Percentiles rank a stretch among this genome's conserved stretches.
phyloP scores from a whole-genome alignment of 2,329 filamentous ascomycete genomes.

The Paecilomyces variotii region DNA sequence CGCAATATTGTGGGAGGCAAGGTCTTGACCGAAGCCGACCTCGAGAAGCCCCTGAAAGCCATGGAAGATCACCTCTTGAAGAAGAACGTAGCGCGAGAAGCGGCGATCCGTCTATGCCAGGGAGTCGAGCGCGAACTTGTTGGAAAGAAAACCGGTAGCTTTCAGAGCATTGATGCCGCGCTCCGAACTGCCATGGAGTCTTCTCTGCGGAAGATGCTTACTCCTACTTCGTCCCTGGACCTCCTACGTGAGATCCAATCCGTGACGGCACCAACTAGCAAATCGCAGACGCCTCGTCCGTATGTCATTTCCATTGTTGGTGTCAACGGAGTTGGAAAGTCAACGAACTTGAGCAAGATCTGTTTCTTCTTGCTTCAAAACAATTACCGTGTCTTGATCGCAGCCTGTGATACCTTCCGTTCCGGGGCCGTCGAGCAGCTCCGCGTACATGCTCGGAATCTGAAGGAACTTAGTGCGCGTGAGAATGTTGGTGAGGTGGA shows the following conservation, averaged over 20 bases:
- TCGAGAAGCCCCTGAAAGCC: slow-evolving; percentile 85
- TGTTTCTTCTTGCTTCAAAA: slow-evolving; percentile 97
- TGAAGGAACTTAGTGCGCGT: slow-evolving; percentile 77
- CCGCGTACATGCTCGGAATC: slow-evolving; percentile 86
- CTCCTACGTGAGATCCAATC: slow-evolving; percentile 86
- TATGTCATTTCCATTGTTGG: slow-evolving; percentile 98
- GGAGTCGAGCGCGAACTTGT: slow-evolving; percentile 85
- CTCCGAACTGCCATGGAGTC: slow-evolving; percentile 84
- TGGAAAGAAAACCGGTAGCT: slow-evolving; percentile 83
- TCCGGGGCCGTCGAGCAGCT: slow-evolving; percentile 96
- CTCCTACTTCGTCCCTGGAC: slow-evolving; percentile 88
- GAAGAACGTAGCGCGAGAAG: slow-evolving; percentile 95
- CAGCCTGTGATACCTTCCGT: slow-evolving; percentile 92
- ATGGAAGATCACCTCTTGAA: slow-evolving; percentile 93
- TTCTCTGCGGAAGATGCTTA: slow-evolving; percentile 89
- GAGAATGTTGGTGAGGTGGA: slow-evolving; percentile 76
- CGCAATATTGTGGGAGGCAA: slow-evolving; percentile 93
- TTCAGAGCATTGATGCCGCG: slow-evolving; percentile 78
- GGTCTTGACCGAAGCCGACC: slow-evolving; percentile 76
- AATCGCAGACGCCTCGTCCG: slow-evolving; percentile 61
- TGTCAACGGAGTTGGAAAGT: slow-evolving; percentile 97
- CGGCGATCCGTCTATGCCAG: slow-evolving; percentile 81
- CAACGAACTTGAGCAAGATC: slow-evolving; percentile 94
- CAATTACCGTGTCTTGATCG: slow-evolving; percentile 89
- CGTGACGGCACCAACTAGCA: slow-evolving; percentile 58